phyloP scores from a whole-genome alignment of 2,329 filamentous ascomycete genomes.

The Alternaria novae-zelandiae region DNA sequence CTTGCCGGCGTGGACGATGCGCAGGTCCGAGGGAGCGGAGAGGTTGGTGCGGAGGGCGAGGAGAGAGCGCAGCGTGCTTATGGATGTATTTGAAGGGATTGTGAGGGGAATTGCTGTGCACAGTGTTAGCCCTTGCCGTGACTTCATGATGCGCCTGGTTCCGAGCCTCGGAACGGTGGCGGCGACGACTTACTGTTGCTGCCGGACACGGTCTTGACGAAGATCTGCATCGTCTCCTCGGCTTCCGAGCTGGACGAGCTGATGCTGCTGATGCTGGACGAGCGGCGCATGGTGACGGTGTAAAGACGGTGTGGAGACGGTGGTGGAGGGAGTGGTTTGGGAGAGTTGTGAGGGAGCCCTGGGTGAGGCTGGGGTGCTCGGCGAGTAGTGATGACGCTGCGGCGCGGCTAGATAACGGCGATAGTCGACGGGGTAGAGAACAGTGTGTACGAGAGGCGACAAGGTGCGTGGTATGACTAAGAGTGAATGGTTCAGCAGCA shows the following conservation, averaged over 20 bases:
- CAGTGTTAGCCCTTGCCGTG: constrained; percentile 19
- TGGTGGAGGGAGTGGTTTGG: constrained; percentile 12
- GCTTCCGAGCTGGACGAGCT: constrained; percentile 52
- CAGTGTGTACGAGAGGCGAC: neutral
- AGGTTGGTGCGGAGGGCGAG: constrained; percentile 64
- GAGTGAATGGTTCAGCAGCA: neutral
- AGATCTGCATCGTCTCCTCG: constrained; percentile 65
- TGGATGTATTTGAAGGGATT: constrained; percentile 60
- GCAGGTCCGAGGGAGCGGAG: constrained; percentile 55
- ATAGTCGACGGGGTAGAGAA: constrained; percentile 2
- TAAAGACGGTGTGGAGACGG: constrained; percentile 20
- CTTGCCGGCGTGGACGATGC: constrained; percentile 65
- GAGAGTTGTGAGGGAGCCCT: neutral
- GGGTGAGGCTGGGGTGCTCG: constrained; percentile 2
- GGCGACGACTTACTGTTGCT: constrained; percentile 57
- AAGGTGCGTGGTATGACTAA: neutral
- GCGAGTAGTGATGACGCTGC: constrained; percentile 16
- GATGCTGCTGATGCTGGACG: constrained; percentile 51
- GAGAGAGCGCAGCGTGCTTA: constrained; percentile 62
- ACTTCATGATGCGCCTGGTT: neutral
- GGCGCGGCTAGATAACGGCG: constrained; percentile 18
- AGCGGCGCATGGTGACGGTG: constrained; percentile 40
- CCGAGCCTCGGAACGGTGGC: constrained; percentile 24
- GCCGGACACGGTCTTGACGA: constrained; percentile 65
- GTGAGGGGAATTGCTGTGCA: constrained; percentile 62